phyloP scores from a whole-genome alignment of 257 asterid genomes.

The Solanum medicagineum region DNA sequence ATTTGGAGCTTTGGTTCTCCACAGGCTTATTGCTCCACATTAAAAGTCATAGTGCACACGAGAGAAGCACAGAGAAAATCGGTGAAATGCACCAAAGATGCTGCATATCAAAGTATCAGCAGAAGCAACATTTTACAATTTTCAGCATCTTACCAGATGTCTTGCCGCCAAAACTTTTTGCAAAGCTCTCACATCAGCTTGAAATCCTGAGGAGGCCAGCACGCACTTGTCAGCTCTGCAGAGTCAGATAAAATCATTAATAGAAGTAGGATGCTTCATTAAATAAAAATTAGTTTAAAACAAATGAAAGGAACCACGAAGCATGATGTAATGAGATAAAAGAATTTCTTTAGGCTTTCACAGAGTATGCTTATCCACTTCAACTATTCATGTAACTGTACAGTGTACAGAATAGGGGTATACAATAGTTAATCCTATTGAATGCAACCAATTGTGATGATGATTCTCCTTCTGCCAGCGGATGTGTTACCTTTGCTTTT shows the following conservation, averaged over 20 bases:
- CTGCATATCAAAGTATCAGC: not conserved
- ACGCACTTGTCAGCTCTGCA: constrained; percentile 67
- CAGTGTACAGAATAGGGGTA: not conserved
- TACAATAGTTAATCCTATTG: not conserved
- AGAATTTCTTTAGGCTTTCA: not conserved
- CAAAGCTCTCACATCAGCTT: constrained; percentile 93
- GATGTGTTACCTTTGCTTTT: not conserved
- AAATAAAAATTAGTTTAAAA: not conserved
- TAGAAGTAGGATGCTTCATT: not conserved
- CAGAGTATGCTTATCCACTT: not conserved
- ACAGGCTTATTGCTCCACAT: not conserved
- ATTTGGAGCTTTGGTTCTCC: not conserved
- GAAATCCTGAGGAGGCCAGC: constrained; percentile 95
- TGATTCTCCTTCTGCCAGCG: not conserved
- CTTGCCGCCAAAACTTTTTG: constrained; percentile 47
- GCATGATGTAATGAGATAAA: not conserved
- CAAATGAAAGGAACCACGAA: not conserved
- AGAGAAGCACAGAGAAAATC: not conserved
- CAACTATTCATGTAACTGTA: not conserved
- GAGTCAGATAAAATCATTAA: not conserved
- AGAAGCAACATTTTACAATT: not conserved
- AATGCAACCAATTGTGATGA: not conserved
- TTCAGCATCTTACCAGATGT: constrained; percentile 22
- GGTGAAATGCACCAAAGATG: not conserved
- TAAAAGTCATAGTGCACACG: not conserved